Base-by-base conservation (phyloP, 306 rosid species). In the Cicer bijugum region DNA sequence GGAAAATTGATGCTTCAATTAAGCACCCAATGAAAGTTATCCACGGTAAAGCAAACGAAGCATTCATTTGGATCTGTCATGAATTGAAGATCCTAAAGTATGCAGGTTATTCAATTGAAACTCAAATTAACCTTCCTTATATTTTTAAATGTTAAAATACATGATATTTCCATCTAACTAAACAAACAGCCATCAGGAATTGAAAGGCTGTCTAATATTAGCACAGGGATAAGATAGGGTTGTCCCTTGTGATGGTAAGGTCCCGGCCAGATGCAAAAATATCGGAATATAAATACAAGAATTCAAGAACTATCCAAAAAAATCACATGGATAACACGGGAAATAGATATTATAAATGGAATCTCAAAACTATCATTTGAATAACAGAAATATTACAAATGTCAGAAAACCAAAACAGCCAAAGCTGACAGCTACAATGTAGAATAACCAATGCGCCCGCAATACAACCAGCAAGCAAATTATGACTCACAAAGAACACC, bases 391-490 rank as follows among this genome's bases (percentile, higher is more conserved):
- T 2, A 44, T 2, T 42, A 51, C 67, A 10, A 63, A 63, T 19
- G 44, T 53, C 6, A 53, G 35, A 58, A 69, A 69, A 75, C 11
- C 38, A 75, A 19, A 53, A 56, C 62, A 71, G 45, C 16, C 28
- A 14, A 16, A 37, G 9, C 56, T 64, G 47, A 44, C 42, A 12
- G 16, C 48, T 44, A 63, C 6, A 17, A 52, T 4, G 12, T 8
- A 69, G 23, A 55, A 38, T 58, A 42, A 47, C 39, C 38, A 35
- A 45, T 16, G 47, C 8, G 40, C 37, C 77, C 6, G 28, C 43
- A 80, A 66, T 67, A 69, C 40, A 12, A 45, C 55, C 12, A 6
- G 4, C 40, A 53, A 16, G 17, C 61, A 83, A 66, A 59, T 59
- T 20, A 56, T 48, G 59, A 46, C 63, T 35, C 73, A 45, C 4